Percentiles rank a stretch among this genome's conserved stretches.
These are phyloP conservation scores for Trichosporon sp. DNA, from an alignment of 1,284 basidiomycete species.

Conservation along the genomic window DNA sequence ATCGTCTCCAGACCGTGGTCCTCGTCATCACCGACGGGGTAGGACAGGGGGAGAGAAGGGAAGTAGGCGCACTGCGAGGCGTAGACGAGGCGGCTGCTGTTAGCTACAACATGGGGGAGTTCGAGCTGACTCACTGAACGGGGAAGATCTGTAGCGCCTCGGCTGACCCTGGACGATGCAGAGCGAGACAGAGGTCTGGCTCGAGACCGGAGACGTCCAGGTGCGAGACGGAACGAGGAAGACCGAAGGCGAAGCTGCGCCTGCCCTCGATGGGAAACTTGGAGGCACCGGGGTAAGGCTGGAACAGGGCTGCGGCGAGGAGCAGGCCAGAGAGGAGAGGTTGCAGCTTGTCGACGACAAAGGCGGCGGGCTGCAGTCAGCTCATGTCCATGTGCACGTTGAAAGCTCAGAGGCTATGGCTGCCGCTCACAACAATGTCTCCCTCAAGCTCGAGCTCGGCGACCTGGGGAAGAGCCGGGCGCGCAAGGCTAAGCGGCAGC, in stretches of 20 bases:
- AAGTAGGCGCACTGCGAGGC: conserved; percentile 41
- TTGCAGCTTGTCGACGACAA: conserved; percentile 32
- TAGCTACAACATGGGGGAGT: background rate
- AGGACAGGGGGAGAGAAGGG: conserved; percentile 19
- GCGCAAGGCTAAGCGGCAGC: conserved; percentile 21
- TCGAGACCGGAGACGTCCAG: conserved; percentile 25
- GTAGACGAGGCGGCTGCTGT: conserved; percentile 39
- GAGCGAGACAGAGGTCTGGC: conserved; percentile 41
- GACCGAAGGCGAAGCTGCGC: conserved; percentile 31
- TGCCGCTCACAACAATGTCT: conserved; percentile 36
- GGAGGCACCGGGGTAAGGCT: conserved; percentile 28
- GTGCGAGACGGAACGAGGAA: conserved; percentile 29
- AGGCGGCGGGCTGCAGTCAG: conserved; percentile 38
- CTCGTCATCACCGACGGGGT: background rate
- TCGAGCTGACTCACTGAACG: conserved; percentile 33
- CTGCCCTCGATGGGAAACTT: conserved; percentile 20
- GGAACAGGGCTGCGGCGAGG: conserved; percentile 31
- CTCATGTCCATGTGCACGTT: background rate
- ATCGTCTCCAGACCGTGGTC: background rate
- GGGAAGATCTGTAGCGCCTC: conserved; percentile 33
- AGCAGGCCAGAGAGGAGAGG: conserved; percentile 34
- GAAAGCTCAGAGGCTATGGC: too few species aligned
- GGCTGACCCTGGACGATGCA: conserved; percentile 28
- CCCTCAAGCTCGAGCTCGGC: conserved; percentile 20
- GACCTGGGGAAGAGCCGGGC: conserved; percentile 21